These are phyloP conservation scores for Theobroma cacao DNA, from an alignment of 345 rosid species.

Conservation along the genomic window DNA sequence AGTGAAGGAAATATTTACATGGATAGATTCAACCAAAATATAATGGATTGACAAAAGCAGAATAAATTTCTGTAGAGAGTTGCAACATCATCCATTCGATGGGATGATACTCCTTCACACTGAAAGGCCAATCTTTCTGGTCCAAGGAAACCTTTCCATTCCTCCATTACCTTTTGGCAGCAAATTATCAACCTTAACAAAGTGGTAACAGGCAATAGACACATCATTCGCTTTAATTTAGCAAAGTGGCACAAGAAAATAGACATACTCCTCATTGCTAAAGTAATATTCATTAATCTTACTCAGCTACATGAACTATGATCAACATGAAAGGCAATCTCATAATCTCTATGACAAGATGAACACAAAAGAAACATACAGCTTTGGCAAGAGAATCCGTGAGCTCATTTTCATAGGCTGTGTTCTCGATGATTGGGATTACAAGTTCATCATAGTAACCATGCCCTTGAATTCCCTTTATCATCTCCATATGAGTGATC, in stretches of 20 bases:
- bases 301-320: not conserved
- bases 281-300: not conserved
- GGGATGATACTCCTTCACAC: too few species aligned
- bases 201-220: too few species aligned
- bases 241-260: not conserved
- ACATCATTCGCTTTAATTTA: not conserved
- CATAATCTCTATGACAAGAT: not conserved
- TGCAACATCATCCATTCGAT: too few species aligned
- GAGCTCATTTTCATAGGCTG: conserved; percentile 86
- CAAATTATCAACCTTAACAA: too few species aligned
- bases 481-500: conserved; percentile 99
- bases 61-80: too few species aligned
- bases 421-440: conserved; percentile 94
- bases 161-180: too few species aligned
- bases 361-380: conserved; percentile 38
- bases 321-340: not conserved
- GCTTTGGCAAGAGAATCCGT: conserved; percentile 91
- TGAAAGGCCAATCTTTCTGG: too few species aligned
- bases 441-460: conserved; percentile 93
- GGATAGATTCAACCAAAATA: not conserved
- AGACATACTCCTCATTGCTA: not conserved
- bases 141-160: too few species aligned
- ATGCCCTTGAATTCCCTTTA: conserved; percentile 97
- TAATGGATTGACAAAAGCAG: not conserved
- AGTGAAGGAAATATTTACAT: conserved; percentile 2